Percentiles rank a stretch among this genome's conserved stretches.
Evolutionary conservation across 148 eudicot genomes (phyloP).

Genomic region (Tetragonia tetragonoides): DNA sequence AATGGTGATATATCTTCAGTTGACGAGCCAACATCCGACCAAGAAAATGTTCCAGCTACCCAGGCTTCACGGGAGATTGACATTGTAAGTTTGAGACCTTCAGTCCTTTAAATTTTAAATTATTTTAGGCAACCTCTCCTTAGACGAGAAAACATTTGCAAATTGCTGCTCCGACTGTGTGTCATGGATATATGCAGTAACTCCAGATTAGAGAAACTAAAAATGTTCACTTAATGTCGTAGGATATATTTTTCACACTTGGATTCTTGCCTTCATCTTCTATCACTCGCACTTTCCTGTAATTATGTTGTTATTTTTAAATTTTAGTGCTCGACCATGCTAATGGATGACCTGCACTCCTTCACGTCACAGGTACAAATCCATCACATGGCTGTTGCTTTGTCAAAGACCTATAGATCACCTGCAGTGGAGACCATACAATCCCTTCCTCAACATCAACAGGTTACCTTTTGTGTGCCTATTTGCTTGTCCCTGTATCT

Average conservation of each 20-base stretch:
- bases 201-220: neutral
- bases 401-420: constrained; percentile 74
- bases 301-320: no score
- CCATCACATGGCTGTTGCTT: constrained; percentile 84
- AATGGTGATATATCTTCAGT: constrained; percentile 25
- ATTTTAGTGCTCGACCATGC: neutral
- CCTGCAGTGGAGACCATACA: constrained; percentile 83
- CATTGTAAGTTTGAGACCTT: constrained; percentile 43
- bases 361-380: constrained; percentile 61
- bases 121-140: neutral
- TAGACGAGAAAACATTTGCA: neutral
- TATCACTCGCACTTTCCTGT: neutral
- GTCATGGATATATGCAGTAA: neutral
- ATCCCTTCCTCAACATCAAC: constrained; percentile 97
- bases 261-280: neutral
- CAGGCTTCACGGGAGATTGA: constrained; percentile 32
- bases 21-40: constrained; percentile 34
- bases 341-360: neutral
- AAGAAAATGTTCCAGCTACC: constrained; percentile 35
- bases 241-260: neutral
- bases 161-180: neutral
- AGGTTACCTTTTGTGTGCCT: constrained; percentile 38
- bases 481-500: neutral
- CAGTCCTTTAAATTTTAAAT: neutral
- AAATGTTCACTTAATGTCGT: no score